Base-by-base conservation (phyloP, 345 rosid species). In the Turritis glabra region DNA sequence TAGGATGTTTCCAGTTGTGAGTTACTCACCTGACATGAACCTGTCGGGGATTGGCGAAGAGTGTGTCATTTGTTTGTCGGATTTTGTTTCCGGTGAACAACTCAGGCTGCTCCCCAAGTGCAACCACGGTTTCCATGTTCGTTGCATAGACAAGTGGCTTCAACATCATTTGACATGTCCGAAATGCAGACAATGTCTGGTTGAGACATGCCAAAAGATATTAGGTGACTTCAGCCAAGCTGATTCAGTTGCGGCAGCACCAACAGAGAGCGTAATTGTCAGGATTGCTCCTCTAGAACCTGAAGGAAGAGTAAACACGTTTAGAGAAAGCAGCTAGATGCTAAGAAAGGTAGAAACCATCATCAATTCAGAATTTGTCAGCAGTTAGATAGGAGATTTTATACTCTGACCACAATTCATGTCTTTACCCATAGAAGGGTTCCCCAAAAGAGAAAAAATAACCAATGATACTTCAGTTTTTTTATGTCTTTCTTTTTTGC, bases 131-230 rank as follows among this genome's bases (percentile, higher is more conserved):
- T 89, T 87, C 70, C 95, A 89, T 48, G 86, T 85, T 22, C 60
- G 63, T 8, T 89, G 95, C 57, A 84, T 87, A 19, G 92, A 87
- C 65, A 80, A 77, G 70, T 89, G 96, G 90, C 92, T 89, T 27
- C 71, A 77, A 61, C 85, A 85, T 8, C 85, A 87, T 73, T 77
- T 88, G 25, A 86, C 92, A 14, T 89, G 96, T 73, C 96, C 90
- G 0, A 87, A 80, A 7, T 89, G 96, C 40, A 80, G 96, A 74
- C 79, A 84, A 26, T 78, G 81, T 68, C 75, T 80, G 12, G 72
- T 73, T 23, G 76, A 83, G 48, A 78, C 79, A 5, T 53, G 75
- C 43, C 61, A 78, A 21, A 83, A 86, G 63, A 77, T 79, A 17
- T 58, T 56, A 46, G 74, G 75, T 14, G 44, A 66, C 30, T 25